These are phyloP conservation scores for Brassica balearica DNA, from an alignment of 441 rosid genomes.

Conservation along the genomic window DNA sequence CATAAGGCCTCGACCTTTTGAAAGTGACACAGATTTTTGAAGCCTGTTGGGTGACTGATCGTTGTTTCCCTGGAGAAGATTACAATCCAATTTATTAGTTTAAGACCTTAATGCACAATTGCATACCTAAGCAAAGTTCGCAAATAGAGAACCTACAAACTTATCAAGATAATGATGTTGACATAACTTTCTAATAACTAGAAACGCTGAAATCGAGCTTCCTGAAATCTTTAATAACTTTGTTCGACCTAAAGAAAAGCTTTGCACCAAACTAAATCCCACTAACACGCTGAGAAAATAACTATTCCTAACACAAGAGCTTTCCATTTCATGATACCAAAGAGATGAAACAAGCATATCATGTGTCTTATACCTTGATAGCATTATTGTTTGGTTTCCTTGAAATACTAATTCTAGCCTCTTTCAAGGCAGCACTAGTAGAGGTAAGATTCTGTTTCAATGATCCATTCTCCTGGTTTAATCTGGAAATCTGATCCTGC, in stretches of 20 bases:
- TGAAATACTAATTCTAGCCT: not conserved
- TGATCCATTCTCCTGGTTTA: constrained; percentile 77
- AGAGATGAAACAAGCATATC: constrained; percentile 12
- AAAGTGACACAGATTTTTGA: constrained; percentile 49
- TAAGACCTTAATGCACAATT: not conserved
- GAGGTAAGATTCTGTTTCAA: constrained; percentile 54
- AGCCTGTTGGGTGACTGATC: constrained; percentile 66
- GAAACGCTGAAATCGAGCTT: constrained; percentile 5
- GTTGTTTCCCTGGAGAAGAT: constrained; percentile 59
- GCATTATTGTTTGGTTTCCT: constrained; percentile 46
- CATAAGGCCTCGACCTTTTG: constrained; percentile 56
- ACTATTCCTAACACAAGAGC: too few species aligned
- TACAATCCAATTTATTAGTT: constrained; percentile 25
- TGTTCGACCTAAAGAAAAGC: not conserved
- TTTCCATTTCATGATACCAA: too few species aligned
- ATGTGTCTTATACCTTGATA: constrained; percentile 46
- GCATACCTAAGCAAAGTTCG: not conserved
- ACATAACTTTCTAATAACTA: not conserved
- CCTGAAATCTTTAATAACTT: not conserved
- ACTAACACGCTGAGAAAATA: not conserved
- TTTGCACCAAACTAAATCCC: constrained; percentile 5
- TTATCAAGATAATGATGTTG: constrained; percentile 7
- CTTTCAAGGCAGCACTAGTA: constrained; percentile 35
- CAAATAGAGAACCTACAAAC: not conserved
- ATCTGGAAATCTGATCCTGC: constrained; percentile 75